These are phyloP conservation scores for Dryas alaskensis DNA, from an alignment of 306 rosid species.

Conservation along the genomic window DNA sequence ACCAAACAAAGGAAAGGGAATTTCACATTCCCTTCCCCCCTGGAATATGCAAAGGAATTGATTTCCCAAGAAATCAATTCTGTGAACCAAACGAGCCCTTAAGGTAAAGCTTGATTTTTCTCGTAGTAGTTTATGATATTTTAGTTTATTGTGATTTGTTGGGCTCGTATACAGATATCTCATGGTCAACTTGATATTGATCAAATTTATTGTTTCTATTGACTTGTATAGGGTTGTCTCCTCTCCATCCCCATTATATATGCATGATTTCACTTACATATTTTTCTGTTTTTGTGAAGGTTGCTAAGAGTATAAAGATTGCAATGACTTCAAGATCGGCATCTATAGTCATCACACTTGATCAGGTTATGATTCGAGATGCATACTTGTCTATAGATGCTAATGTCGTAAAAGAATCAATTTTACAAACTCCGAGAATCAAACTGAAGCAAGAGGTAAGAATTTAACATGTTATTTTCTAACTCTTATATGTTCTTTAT, in stretches of 20 bases:
- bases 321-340: slow-evolving; percentile 57
- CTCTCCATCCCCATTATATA: not conserved
- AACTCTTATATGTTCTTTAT: slow-evolving; percentile 20
- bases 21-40: too few relatives aligned
- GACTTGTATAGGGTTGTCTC: not conserved
- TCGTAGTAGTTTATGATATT: not conserved
- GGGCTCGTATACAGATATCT: not conserved
- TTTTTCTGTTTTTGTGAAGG: slow-evolving; percentile 38
- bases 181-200: not conserved
- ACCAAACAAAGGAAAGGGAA: too few relatives aligned
- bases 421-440: slow-evolving; percentile 58
- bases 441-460: slow-evolving; percentile 80
- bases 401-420: slow-evolving; percentile 64
- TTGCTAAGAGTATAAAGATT: slow-evolving; percentile 69
- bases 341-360: slow-evolving; percentile 57
- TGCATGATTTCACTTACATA: slow-evolving; percentile 1
- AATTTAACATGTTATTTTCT: slow-evolving; percentile 22
- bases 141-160: not conserved
- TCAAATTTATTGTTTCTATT: not conserved
- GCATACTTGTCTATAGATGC: slow-evolving; percentile 72
- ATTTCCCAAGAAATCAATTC: too few relatives aligned
- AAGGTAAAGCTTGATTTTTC: not conserved
- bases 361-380: slow-evolving; percentile 60
- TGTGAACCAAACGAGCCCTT: too few relatives aligned
- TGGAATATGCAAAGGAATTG: too few relatives aligned